Conservation (phyloP, 148 eudicot genomes). For the Polygonum aviculare region DNA sequence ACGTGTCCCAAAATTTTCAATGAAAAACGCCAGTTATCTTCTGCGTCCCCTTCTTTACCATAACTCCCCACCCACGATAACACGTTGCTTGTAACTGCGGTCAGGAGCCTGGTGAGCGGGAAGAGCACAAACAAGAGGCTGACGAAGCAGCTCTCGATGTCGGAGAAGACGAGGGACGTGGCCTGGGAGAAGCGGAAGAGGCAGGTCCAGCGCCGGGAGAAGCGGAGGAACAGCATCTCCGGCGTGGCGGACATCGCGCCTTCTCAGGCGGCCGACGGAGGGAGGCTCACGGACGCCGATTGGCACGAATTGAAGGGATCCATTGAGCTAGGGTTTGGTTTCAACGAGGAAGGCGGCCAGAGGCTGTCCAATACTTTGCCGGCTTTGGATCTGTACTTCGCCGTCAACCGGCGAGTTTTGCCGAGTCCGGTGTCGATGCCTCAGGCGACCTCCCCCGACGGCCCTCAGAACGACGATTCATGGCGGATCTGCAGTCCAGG, state of each 20-base stretch:
- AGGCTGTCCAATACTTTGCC: constrained; percentile 56
- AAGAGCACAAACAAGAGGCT: constrained; percentile 37
- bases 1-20: too few species aligned
- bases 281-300: constrained; percentile 54
- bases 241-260: constrained; percentile 2
- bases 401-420: constrained; percentile 52
- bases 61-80: too few species aligned
- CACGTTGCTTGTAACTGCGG: too few species aligned
- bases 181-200: constrained; percentile 79
- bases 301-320: constrained; percentile 61
- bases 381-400: constrained; percentile 74
- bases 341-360: constrained; percentile 55
- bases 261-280: neutral
- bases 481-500: neutral
- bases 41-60: too few species aligned
- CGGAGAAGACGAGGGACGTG: constrained; percentile 45
- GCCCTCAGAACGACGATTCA: neutral
- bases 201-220: constrained; percentile 38
- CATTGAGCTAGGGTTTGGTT: constrained; percentile 85
- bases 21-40: too few species aligned
- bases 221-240: constrained; percentile 16
- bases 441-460: neutral
- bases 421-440: constrained; percentile 56
- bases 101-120: constrained; percentile 40
- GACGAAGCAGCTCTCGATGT: constrained; percentile 65